phyloP scores from a whole-genome alignment of 2,329 filamentous ascomycete species.

The Aspergillus quadricinctus region DNA sequence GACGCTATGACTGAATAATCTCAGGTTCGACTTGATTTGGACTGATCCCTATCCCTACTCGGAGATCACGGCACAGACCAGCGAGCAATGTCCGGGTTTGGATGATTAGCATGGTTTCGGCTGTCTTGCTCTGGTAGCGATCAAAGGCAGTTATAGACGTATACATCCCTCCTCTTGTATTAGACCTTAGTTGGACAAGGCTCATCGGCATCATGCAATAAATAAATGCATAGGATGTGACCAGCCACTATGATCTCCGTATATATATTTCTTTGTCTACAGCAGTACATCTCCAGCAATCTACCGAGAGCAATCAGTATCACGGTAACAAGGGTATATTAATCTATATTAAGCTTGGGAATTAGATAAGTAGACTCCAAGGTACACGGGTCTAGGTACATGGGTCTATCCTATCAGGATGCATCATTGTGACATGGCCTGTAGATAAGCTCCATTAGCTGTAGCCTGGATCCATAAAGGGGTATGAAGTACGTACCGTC shows the following conservation, averaged over 20 bases:
- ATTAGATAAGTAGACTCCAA: not conserved
- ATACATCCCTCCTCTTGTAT: not conserved
- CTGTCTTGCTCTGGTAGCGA: not conserved
- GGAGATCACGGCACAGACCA: conserved; percentile 42
- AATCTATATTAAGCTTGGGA: no score
- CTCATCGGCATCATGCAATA: no score
- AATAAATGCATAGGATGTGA: no score
- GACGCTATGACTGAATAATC: conserved; percentile 2
- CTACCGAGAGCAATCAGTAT: no score
- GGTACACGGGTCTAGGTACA: no score
- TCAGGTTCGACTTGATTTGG: conserved; percentile 55
- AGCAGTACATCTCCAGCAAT: no score
- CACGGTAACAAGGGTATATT: no score
- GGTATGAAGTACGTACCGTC: no score
- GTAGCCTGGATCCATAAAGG: not conserved
- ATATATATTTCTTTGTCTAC: no score
- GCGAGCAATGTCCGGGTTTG: conserved; percentile 53
- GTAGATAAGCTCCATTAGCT: not conserved
- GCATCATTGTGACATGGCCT: not conserved
- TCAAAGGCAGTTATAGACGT: not conserved
- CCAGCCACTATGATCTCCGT: no score
- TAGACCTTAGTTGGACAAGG: no score
- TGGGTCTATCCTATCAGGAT: no score
- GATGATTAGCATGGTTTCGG: conserved; percentile 29
- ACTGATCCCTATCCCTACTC: conserved; percentile 50